phyloP scores from a whole-genome alignment of 176 grass and related monocot genomes.

The Oryza nivara region DNA sequence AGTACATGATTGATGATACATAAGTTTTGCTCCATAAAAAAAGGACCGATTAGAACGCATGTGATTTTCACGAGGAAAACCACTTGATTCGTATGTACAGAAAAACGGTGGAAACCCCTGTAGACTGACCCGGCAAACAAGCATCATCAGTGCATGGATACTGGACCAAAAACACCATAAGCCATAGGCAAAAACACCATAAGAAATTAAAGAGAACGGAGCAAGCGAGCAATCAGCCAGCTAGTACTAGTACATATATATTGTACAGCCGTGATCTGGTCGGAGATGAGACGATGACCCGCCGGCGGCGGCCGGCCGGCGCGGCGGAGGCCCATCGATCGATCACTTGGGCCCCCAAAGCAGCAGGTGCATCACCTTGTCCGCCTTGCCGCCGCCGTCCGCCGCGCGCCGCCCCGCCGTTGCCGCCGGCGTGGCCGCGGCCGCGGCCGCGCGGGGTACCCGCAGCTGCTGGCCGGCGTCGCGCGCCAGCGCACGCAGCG shows the following conservation, averaged over 20 bases:
- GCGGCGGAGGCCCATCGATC: neutral
- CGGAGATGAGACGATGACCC: neutral
- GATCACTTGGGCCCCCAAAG: conserved; percentile 72
- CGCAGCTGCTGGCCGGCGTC: conserved; percentile 34
- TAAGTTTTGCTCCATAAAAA: neutral
- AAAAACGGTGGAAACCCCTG: neutral
- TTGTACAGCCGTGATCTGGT: neutral
- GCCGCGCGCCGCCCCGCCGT: neutral
- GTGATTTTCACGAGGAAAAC: neutral
- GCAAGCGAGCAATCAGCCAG: neutral
- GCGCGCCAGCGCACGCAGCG: neutral
- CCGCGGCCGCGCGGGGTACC: neutral
- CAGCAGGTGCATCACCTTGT: conserved; percentile 77
- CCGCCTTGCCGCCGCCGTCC: conserved; percentile 35
- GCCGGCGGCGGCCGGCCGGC: too few species aligned
- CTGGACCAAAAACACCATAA: neutral
- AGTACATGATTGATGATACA: neutral
- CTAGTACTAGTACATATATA: neutral
- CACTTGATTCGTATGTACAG: neutral
- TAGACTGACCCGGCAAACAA: neutral
- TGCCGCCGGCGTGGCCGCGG: neutral
- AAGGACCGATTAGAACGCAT: neutral
- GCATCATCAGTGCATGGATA: neutral
- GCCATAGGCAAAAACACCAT: neutral
- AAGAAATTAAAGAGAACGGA: neutral